Percentiles rank a stretch among this genome's conserved stretches.
Evolutionary conservation across 495 filamentous ascomycete species (phyloP).

Genomic region (Talaromyces borbonicus): DNA sequence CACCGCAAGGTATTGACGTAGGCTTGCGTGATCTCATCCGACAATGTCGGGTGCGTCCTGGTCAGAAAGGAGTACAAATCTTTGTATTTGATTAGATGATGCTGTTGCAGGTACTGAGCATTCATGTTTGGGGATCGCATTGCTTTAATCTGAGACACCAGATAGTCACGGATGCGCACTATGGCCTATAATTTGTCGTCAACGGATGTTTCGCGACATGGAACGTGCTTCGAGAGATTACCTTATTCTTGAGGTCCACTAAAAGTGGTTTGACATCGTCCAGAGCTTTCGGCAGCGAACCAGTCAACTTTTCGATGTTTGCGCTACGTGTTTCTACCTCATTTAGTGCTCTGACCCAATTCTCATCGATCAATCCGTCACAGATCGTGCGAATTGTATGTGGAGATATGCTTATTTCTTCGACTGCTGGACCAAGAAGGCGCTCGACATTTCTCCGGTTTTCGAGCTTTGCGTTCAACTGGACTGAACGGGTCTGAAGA

Average conservation of each 20-base stretch:
- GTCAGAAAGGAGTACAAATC: constrained; percentile 79
- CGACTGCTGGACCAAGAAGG: constrained; percentile 77
- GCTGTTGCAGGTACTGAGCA: constrained; percentile 89
- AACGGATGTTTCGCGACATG: not conserved
- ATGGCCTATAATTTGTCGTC: constrained; percentile 49
- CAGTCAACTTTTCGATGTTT: constrained; percentile 54
- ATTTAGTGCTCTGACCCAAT: constrained; percentile 74
- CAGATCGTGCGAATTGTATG: constrained; percentile 68
- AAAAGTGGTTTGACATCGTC: constrained; percentile 79
- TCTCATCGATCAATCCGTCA: constrained; percentile 83
- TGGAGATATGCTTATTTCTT: constrained; percentile 83
- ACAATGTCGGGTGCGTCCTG: constrained; percentile 64
- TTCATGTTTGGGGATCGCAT: constrained; percentile 91
- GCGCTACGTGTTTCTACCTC: constrained; percentile 73
- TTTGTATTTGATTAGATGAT: constrained; percentile 76
- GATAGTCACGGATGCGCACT: constrained; percentile 85
- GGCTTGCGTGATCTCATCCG: constrained; percentile 81
- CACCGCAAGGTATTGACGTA: constrained; percentile 98
- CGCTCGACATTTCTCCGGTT: constrained; percentile 87
- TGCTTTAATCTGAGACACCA: constrained; percentile 88
- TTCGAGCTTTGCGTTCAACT: constrained; percentile 76
- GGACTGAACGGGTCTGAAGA: constrained; percentile 73
- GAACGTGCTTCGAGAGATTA: too few species aligned
- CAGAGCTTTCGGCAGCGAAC: constrained; percentile 59
- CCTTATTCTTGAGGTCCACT: constrained; percentile 73